Evolutionary conservation across 1,139 yeast species (phyloP).

Genomic region (Schizosaccharomyces versatilis): DNA sequence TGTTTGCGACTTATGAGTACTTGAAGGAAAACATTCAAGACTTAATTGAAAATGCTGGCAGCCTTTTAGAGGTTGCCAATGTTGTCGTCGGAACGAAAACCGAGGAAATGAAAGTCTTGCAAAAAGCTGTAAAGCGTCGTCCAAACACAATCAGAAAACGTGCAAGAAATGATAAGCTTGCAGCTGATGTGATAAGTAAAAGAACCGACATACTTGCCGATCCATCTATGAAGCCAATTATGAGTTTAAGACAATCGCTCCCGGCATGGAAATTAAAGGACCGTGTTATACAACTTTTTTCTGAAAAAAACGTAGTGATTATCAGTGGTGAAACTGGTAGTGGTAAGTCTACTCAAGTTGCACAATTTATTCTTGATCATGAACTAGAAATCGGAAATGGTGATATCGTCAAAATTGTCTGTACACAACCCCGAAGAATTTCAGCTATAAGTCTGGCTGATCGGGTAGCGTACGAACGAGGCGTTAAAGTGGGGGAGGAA

Average conservation of each 20-base stretch:
- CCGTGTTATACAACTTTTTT: constrained; percentile 34
- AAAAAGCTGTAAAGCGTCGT: constrained; percentile 12
- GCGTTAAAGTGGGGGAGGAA: constrained; percentile 44
- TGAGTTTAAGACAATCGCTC: constrained; percentile 21
- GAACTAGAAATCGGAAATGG: constrained; percentile 21
- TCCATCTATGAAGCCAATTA: not conserved
- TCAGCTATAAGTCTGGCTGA: constrained; percentile 90
- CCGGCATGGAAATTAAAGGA: constrained; percentile 69
- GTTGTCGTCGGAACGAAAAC: constrained; percentile 18
- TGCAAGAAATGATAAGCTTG: constrained; percentile 2
- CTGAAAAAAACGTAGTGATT: constrained; percentile 40
- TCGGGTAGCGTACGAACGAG: constrained; percentile 69
- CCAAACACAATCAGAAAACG: constrained; percentile 6
- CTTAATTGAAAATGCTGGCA: constrained; percentile 54
- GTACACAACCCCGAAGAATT: constrained; percentile 91
- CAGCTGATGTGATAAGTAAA: constrained; percentile 4
- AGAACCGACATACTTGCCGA: not conserved
- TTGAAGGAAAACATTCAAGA: constrained; percentile 36
- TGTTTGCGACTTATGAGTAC: constrained; percentile 53
- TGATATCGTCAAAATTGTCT: constrained; percentile 42
- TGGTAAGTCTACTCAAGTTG: constrained; percentile 82
- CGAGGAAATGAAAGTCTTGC: too few species aligned
- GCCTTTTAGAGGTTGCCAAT: constrained; percentile 26
- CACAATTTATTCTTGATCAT: constrained; percentile 64
- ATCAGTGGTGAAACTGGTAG: constrained; percentile 96